These are phyloP conservation scores for Yamadazyma triangularis DNA, from an alignment of 1,139 yeast species.

Conservation along the genomic window DNA sequence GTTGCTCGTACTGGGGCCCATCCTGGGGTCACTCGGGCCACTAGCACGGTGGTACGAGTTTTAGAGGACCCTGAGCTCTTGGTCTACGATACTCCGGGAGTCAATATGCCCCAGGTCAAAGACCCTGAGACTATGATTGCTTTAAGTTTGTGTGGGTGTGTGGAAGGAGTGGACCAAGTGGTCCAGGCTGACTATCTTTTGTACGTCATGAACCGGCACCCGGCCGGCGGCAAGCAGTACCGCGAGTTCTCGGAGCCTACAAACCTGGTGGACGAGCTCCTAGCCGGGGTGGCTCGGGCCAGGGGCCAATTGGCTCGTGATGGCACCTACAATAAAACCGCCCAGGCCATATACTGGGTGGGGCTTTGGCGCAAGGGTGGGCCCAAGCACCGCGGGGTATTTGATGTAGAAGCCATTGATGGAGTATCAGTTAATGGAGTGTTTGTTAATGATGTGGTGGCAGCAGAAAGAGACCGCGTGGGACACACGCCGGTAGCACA, in stretches of 20 bases:
- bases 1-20: slow-evolving; percentile 85
- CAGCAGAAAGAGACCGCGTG: slow-evolving; percentile 30
- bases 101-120: slow-evolving; percentile 72
- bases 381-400: slow-evolving; percentile 27
- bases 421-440: slow-evolving; percentile 25
- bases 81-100: slow-evolving; percentile 91
- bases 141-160: slow-evolving; percentile 71
- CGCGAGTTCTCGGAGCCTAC: slow-evolving; percentile 60
- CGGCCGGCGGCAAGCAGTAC: slow-evolving; percentile 39
- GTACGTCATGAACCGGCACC: slow-evolving; percentile 64
- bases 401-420: slow-evolving; percentile 34
- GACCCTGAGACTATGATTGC: slow-evolving; percentile 70
- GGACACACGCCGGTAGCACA: slow-evolving; percentile 23
- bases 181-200: slow-evolving; percentile 84
- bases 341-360: slow-evolving; percentile 67
- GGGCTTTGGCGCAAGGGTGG: slow-evolving; percentile 65
- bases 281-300: slow-evolving; percentile 50
- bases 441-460: slow-evolving; percentile 14
- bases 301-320: slow-evolving; percentile 29
- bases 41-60: slow-evolving; percentile 73
- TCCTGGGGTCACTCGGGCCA: slow-evolving; percentile 85
- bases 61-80: slow-evolving; percentile 60
- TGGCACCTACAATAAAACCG: slow-evolving; percentile 47
- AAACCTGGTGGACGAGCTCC: slow-evolving; percentile 61
- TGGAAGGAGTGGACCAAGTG: slow-evolving; percentile 77